Percentiles rank a stretch among this genome's conserved stretches.
Conservation (phyloP, 148 eudicot species). For the Chenopodium formosanum region DNA sequence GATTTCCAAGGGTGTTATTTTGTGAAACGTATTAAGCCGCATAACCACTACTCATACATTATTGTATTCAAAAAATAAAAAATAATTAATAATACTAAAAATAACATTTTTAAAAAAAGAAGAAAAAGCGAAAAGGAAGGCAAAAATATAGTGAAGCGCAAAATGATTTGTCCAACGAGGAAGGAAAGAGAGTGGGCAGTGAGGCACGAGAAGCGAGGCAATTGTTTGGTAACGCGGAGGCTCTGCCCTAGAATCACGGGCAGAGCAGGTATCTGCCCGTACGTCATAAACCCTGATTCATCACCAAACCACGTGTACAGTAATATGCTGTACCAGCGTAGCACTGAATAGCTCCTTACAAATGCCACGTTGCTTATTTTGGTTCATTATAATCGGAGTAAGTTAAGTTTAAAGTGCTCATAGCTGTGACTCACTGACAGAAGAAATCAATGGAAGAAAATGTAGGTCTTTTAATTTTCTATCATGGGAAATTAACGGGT, state of each 20-base stretch:
- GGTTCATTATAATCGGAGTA: not conserved
- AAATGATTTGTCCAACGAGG: slow-evolving; percentile 1
- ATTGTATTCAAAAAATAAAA: too few relatives aligned
- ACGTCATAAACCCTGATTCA: not conserved
- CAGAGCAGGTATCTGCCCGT: slow-evolving; percentile 13
- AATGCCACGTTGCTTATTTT: slow-evolving; percentile 20
- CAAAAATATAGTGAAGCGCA: not conserved
- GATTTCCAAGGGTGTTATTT: not conserved
- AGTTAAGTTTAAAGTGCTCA: too few relatives aligned
- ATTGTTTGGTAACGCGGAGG: slow-evolving; percentile 20
- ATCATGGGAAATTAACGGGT: not conserved
- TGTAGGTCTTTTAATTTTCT: too few relatives aligned
- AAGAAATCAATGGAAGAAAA: too few relatives aligned
- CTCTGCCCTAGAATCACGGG: slow-evolving; percentile 22
- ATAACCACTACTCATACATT: not conserved
- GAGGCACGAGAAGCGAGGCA: slow-evolving; percentile 20
- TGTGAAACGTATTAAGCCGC: not conserved
- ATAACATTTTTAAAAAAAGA: not conserved
- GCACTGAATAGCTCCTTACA: not conserved
- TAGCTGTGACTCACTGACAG: not conserved
- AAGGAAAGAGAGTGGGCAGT: slow-evolving; percentile 6
- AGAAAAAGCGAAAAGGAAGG: not conserved
- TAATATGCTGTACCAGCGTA: slow-evolving; percentile 20
- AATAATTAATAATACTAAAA: too few relatives aligned
- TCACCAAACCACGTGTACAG: slow-evolving; percentile 24